A percentile compares a stretch with the other conserved stretches of the same genome.
These are phyloP conservation scores for Fusarium nygamai DNA, from an alignment of 2,329 filamentous ascomycete genomes.

Conservation along the genomic window DNA sequence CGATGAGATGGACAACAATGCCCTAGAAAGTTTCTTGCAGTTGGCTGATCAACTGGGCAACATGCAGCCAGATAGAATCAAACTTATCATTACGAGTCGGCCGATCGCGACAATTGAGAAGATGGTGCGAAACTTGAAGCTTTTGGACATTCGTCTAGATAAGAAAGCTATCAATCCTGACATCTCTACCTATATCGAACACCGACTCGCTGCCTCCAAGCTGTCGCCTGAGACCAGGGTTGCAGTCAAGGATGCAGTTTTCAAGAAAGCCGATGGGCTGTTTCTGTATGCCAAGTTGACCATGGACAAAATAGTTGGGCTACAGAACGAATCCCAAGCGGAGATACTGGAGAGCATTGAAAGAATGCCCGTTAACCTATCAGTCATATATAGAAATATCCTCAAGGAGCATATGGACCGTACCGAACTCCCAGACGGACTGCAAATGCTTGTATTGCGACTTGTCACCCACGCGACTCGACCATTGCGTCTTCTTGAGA, in stretches of 20 bases:
- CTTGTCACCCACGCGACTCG: slow-evolving; percentile 17
- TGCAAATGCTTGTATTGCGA: slow-evolving; percentile 13
- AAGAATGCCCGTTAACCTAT: slow-evolving; percentile 7
- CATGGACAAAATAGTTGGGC: slow-evolving; percentile 5
- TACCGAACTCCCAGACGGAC: neutral
- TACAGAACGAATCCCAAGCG: neutral
- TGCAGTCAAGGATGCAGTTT: neutral
- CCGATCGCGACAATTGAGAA: slow-evolving; percentile 47
- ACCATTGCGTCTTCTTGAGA: slow-evolving; percentile 25
- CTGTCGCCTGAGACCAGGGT: slow-evolving; percentile 29
- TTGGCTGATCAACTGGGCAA: slow-evolving; percentile 47
- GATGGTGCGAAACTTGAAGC: neutral
- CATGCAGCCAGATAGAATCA: slow-evolving; percentile 47
- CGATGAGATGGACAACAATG: slow-evolving; percentile 57
- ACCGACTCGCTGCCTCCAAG: slow-evolving; percentile 18
- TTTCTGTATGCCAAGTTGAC: slow-evolving; percentile 35
- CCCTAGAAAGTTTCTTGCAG: slow-evolving; percentile 45
- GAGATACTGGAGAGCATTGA: neutral
- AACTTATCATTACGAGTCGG: slow-evolving; percentile 57
- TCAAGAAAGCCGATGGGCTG: slow-evolving; percentile 14
- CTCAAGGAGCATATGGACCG: slow-evolving; percentile 17
- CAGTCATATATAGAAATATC: slow-evolving; percentile 13
- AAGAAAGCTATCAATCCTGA: slow-evolving; percentile 51
- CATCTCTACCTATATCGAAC: slow-evolving; percentile 51
- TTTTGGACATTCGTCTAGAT: slow-evolving; percentile 49